A percentile compares a stretch with the other conserved stretches of the same genome.
Conservation (phyloP, 1,139 yeast genomes). For the Taphrina populina region DNA sequence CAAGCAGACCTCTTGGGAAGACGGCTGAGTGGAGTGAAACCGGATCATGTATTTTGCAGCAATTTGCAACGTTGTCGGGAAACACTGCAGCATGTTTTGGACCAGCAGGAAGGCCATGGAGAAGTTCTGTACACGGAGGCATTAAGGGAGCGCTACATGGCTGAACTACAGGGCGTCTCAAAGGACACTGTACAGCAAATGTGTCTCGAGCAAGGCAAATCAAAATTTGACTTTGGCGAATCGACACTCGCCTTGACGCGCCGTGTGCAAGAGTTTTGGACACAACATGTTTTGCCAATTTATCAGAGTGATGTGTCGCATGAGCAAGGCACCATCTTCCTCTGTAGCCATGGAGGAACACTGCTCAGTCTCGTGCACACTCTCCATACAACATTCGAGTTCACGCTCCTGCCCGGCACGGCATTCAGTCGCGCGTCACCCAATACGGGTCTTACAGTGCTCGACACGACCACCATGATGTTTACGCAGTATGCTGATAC, state of each 20-base stretch:
- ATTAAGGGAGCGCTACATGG: slow-evolving; percentile 26
- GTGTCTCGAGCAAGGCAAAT: slow-evolving; percentile 18
- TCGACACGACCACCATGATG: slow-evolving; percentile 20
- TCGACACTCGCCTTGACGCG: slow-evolving; percentile 10
- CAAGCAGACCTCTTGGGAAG: slow-evolving; percentile 23
- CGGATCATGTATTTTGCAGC: slow-evolving; percentile 12
- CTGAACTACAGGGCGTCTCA: slow-evolving; percentile 28
- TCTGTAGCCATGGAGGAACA: slow-evolving; percentile 31
- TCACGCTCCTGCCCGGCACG: not conserved
- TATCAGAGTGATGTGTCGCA: not conserved
- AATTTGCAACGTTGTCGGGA: slow-evolving; percentile 23
- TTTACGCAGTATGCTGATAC: slow-evolving; percentile 24
- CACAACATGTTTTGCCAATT: slow-evolving; percentile 11
- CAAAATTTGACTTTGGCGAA: slow-evolving; percentile 29
- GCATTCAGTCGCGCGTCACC: slow-evolving; percentile 13
- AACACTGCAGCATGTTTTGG: slow-evolving; percentile 23
- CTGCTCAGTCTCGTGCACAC: slow-evolving; percentile 10
- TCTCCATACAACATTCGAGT: slow-evolving; percentile 10
- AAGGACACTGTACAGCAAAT: slow-evolving; percentile 25
- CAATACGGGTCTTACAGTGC: slow-evolving; percentile 22
- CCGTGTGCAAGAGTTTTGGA: slow-evolving; percentile 20
- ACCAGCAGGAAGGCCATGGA: not conserved
- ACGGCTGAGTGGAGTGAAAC: not conserved
- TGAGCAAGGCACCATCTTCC: not conserved
- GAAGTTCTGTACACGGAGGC: slow-evolving; percentile 11